Evolutionary conservation across 805 yeast genomes (phyloP).

Genomic region (Saturnispora silvae): DNA sequence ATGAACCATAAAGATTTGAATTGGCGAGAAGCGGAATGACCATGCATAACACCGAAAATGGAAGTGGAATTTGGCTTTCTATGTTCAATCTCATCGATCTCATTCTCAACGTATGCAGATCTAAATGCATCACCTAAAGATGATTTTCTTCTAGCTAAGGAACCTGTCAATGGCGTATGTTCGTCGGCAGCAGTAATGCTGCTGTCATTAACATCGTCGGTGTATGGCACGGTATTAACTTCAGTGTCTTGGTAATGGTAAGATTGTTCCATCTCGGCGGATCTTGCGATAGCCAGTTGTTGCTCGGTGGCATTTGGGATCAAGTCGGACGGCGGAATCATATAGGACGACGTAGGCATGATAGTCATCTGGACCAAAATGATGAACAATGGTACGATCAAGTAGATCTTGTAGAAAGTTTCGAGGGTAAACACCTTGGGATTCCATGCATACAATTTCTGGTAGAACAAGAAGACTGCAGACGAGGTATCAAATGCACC

Average conservation of each 20-base stretch:
- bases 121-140: conserved; percentile 49
- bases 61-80: conserved; percentile 25
- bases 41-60: conserved; percentile 45
- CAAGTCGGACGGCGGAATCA: conserved; percentile 29
- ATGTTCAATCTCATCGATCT: conserved; percentile 24
- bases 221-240: neutral
- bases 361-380: conserved; percentile 33
- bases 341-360: conserved; percentile 43
- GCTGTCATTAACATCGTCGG: conserved; percentile 11
- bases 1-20: conserved; percentile 43
- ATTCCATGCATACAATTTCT: conserved; percentile 28
- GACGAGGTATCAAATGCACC: conserved; percentile 53
- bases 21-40: conserved; percentile 38
- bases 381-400: conserved; percentile 40
- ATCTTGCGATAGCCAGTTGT: conserved; percentile 20
- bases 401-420: conserved; percentile 36
- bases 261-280: conserved; percentile 20
- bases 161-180: conserved; percentile 5
- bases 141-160: conserved; percentile 30
- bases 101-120: conserved; percentile 42
- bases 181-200: conserved; percentile 12
- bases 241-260: conserved; percentile 12
- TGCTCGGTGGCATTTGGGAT: conserved; percentile 24
- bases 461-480: conserved; percentile 42
- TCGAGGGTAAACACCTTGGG: conserved; percentile 29